Evolutionary conservation across 2,329 filamentous ascomycete genomes (phyloP).

Genomic region (Xylariaceae sp.): DNA sequence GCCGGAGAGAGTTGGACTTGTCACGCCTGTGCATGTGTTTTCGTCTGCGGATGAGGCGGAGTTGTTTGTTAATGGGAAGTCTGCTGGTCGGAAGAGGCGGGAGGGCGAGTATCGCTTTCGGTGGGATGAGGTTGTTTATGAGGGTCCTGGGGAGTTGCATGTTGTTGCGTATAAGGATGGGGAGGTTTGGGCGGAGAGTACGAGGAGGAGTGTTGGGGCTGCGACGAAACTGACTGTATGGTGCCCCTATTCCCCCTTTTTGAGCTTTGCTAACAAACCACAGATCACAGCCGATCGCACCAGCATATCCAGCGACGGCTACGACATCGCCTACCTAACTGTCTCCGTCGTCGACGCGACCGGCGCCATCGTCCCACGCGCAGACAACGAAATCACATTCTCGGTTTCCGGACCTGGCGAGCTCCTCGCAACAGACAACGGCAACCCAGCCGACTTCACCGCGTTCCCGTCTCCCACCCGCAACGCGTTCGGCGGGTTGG

Average conservation of each 20-base stretch:
- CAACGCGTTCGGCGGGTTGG: constrained; percentile 39
- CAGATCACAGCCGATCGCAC: constrained; percentile 36
- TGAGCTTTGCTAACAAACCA: neutral
- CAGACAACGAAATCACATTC: constrained; percentile 41
- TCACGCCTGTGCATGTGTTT: constrained; percentile 52
- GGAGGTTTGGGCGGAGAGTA: constrained; percentile 41
- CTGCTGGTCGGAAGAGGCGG: constrained; percentile 38
- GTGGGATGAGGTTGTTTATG: constrained; percentile 47
- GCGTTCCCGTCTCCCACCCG: constrained; percentile 38
- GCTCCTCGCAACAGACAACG: constrained; percentile 49
- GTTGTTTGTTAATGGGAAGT: constrained; percentile 48
- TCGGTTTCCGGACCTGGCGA: constrained; percentile 39
- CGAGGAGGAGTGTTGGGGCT: constrained; percentile 38
- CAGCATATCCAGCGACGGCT: constrained; percentile 37
- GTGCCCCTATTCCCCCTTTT: neutral
- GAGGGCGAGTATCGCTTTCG: constrained; percentile 44
- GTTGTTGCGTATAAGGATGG: constrained; percentile 47
- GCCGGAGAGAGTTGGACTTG: constrained; percentile 41
- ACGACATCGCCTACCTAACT: constrained; percentile 44
- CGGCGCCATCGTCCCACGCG: constrained; percentile 41
- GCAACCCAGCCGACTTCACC: constrained; percentile 42
- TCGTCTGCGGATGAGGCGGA: constrained; percentile 49
- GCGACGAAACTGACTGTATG: constrained; percentile 36
- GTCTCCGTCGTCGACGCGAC: constrained; percentile 41
- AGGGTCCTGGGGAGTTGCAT: constrained; percentile 39